Base-by-base conservation (phyloP, 139 green algal genomes). In the Asterochloris erici region DNA sequence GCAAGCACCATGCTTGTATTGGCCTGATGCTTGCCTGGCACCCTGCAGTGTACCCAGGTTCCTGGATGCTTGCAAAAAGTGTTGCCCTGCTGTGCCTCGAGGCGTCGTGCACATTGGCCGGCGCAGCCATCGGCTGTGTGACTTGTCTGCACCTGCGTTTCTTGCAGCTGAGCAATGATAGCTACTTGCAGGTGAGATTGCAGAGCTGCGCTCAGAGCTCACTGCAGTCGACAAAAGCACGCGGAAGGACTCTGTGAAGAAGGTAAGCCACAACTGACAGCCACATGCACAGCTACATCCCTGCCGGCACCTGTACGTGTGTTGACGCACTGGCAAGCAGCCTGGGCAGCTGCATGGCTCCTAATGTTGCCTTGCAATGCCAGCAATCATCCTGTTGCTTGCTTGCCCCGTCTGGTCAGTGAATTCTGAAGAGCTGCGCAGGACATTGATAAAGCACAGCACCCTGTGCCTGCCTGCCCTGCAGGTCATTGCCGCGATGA, bases 241-340 rank as follows among this genome's bases (percentile, higher is more conserved):
- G 85, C 94, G 95, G 83, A 99, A 98, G 84, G 95, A 98, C 85
- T 95, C 94, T 0, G 95, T 99, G 6, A 99, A 99, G 89, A 99
- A 98, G 87, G 92, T 80, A 54, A 2, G 38, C 38, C 38, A 54
- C 38, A 54, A 54, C 38, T 6, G 38, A 97, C 28, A 54, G 38
- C 38, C 38, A 6, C 38, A 6, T 54, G 38, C 38, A 54, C 38
- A 54, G 38, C 38, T 54, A 6, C 38, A 54, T 54, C 38, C 6
- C 4, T 2, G 4, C 38, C 4, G 6, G 38, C 38, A 54, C 38
- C 38, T 54, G 38, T 54, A 6, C 38, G 38, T 6, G 38, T 54
- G 38, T 54, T 6, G 38, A 54, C 38, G 6, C 38, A 54, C 6
- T 2, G 38, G 38, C 38, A 54, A 54, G 38, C 38, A 54, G 38